phyloP scores from a whole-genome alignment of 805 yeast genomes.

The Zygotorulaspora chibaensis region DNA sequence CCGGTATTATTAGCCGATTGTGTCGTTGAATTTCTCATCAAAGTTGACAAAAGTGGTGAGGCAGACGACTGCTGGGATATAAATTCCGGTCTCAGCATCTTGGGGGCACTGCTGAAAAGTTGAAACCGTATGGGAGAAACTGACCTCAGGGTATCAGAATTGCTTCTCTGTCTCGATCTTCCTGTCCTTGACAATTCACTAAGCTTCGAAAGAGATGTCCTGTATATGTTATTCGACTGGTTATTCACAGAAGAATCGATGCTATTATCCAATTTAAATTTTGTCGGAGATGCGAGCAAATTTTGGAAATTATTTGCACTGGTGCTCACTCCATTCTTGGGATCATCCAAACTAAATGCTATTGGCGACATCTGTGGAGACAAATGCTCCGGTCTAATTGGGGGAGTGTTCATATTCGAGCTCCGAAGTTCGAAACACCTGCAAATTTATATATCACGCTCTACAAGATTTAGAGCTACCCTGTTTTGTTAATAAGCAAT shows the following conservation, averaged over 20 bases:
- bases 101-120: conserved; percentile 22
- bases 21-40: conserved; percentile 14
- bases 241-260: conserved; percentile 10
- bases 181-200: conserved; percentile 25
- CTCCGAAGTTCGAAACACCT: neutral
- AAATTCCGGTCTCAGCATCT: conserved; percentile 32
- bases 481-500: neutral
- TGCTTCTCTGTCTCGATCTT: conserved; percentile 18
- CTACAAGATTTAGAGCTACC: too few species aligned
- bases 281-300: conserved; percentile 29
- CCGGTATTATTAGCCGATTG: neutral
- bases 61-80: conserved; percentile 18
- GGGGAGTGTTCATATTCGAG: conserved; percentile 25
- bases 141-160: conserved; percentile 28
- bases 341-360: conserved; percentile 28
- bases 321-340: conserved; percentile 7
- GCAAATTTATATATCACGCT: neutral
- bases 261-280: conserved; percentile 23
- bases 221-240: conserved; percentile 18
- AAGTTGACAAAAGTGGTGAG: conserved; percentile 25
- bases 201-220: conserved; percentile 34
- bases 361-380: conserved; percentile 31
- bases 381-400: conserved; percentile 26
- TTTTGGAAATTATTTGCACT: conserved; percentile 13
- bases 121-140: conserved; percentile 28